Evolutionary conservation across 176 grass and related monocot genomes (phyloP), one percentile per base, ranked within the genome.

Genomic region (Echinochloa phyllopogon): DNA sequence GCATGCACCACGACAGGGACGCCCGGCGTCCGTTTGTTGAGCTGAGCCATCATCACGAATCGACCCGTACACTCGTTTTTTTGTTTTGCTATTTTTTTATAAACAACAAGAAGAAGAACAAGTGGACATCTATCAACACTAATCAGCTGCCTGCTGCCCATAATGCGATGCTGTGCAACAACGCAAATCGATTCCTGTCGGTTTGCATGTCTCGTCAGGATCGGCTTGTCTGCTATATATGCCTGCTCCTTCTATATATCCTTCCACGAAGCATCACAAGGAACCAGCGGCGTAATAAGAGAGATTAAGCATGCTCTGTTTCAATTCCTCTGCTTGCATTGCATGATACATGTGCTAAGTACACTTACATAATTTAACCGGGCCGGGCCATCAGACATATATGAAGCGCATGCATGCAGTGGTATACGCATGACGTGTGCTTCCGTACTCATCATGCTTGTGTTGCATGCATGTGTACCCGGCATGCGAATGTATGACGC

Each of bases 181-280:
- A 38, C 12, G 41, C 8, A 6, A 39, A 87, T 41, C 6, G 61
- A 76, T 69, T 50, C 60, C 48, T 87, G 72, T 76, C 79, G 79
- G 75, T 87, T 69, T 82, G 79, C 78, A 14, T 69, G 79, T 82
- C 79, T 61, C 51, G 62, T 76, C 51, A n/a, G 12, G 70, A 9
- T 58, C 38, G 3, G 24, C 12, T 17, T 23, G 39, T 0, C 5
- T 74, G 58, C 79, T 69, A 15, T n/a, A n/a, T n/a, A n/a, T 8
- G 10, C 25, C 16, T 7, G 56, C 21, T 69, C 39, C 66, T 0
- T 70, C n/a, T n/a, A n/a, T n/a, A 20, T 10, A 21, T 27, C 41
- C 68, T 47, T 47, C 68, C 41, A 25, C 2, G 45, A 73, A 73
- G 44, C 69, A 73, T 17, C 61, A 14, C n/a, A 11, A 3, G 9